Conservation (phyloP, 441 rosid genomes). For the Populus hybrid region DNA sequence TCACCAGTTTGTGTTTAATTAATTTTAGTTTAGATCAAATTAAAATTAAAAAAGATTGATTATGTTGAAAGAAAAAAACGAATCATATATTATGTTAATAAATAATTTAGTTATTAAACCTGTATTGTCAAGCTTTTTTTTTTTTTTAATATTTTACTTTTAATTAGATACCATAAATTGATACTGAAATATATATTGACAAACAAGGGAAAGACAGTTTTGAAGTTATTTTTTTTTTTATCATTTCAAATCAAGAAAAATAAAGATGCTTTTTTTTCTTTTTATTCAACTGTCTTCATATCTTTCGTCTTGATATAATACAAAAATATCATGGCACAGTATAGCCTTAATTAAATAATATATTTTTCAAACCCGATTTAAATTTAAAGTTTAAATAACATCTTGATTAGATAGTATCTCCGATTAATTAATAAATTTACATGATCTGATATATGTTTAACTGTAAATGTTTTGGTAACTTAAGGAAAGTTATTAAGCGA, state of each 20-base stretch:
- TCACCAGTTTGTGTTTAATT: not conserved
- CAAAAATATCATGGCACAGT: not conserved
- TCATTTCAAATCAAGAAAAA: not conserved
- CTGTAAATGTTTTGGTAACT: not conserved
- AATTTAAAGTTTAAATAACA: not conserved
- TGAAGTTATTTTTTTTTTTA: no score
- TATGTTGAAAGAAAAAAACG: not conserved
- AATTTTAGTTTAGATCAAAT: no score
- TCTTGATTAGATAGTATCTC: not conserved
- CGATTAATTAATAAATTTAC: not conserved
- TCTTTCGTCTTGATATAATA: not conserved
- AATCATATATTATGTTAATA: not conserved
- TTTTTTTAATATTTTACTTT: no score
- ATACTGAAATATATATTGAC: no score
- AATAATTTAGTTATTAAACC: not conserved
- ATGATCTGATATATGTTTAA: no score
- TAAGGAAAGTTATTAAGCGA: not conserved
- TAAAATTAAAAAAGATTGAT: not conserved
- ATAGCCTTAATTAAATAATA: not conserved
- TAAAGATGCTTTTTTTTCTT: not conserved
- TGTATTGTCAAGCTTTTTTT: not conserved
- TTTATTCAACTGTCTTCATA: not conserved
- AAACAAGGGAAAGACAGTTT: no score
- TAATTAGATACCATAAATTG: no score
- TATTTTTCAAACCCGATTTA: not conserved